Conservation (phyloP, 1,139 yeast species). For the Saccharomyces hybrid region DNA sequence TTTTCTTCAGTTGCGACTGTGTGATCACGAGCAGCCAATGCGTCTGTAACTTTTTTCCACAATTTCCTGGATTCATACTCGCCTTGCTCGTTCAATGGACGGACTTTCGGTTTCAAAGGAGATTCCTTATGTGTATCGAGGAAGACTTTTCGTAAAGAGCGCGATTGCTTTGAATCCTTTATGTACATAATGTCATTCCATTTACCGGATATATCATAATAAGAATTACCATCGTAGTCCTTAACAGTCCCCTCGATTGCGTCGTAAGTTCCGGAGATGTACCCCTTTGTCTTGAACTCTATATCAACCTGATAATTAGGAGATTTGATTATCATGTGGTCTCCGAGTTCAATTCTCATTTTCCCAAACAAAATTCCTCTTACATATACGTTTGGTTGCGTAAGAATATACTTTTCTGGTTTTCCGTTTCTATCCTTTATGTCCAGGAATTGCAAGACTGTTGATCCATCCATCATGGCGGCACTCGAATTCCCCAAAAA, state of each 20-base stretch:
- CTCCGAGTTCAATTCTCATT: constrained; percentile 85
- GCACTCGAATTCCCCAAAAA: constrained; percentile 95
- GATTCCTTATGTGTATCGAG: constrained; percentile 55
- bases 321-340: constrained; percentile 71
- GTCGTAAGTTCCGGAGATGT: constrained; percentile 86
- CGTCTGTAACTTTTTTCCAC: constrained; percentile 78
- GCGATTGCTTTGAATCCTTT: constrained; percentile 43
- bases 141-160: constrained; percentile 41
- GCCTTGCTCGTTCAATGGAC: constrained; percentile 74
- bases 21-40: constrained; percentile 70
- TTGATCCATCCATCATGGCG: constrained; percentile 91
- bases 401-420: constrained; percentile 65
- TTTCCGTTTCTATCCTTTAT: constrained; percentile 40
- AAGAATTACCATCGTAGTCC: constrained; percentile 44
- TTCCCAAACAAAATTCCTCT: constrained; percentile 89
- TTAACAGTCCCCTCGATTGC: constrained; percentile 72
- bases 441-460: constrained; percentile 63
- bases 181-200: constrained; percentile 88
- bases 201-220: constrained; percentile 73
- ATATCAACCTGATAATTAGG: constrained; percentile 63
- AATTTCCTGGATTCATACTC: constrained; percentile 71
- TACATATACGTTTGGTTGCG: constrained; percentile 95
- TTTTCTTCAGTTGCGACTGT: constrained; percentile 80
- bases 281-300: constrained; percentile 92
- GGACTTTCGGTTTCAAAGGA: constrained; percentile 57